Conservation (phyloP, 2,329 filamentous ascomycete species). For the Pseudogymnoascus sp. region DNA sequence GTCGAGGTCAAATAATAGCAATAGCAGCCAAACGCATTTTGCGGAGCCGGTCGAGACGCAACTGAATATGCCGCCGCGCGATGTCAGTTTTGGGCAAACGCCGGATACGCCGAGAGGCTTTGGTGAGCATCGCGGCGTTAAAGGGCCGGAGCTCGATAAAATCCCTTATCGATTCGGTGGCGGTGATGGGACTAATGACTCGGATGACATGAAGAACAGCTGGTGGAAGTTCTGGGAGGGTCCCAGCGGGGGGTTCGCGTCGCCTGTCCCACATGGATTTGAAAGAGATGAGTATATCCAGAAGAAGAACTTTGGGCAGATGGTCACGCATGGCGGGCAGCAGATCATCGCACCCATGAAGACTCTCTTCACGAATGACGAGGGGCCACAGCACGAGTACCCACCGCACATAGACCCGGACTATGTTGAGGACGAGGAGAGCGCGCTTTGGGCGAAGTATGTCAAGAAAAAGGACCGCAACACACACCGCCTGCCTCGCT, state of each 20-base stretch:
- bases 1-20: neutral
- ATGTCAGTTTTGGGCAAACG: neutral
- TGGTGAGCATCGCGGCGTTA: neutral
- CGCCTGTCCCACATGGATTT: constrained; percentile 51
- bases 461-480: constrained; percentile 74
- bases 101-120: neutral
- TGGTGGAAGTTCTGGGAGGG: constrained; percentile 62
- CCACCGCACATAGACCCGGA: constrained; percentile 54
- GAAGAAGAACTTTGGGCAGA: constrained; percentile 6
- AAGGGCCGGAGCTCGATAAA: neutral
- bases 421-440: constrained; percentile 52
- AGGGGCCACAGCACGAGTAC: constrained; percentile 40
- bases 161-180: constrained; percentile 1
- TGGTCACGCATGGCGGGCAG: neutral
- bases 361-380: constrained; percentile 12
- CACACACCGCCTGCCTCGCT: constrained; percentile 67
- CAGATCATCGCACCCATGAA: neutral
- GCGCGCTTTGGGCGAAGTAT: constrained; percentile 74
- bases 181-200: neutral
- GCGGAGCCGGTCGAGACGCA: constrained; percentile 28
- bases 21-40: neutral
- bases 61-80: neutral
- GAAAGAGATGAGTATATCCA: constrained; percentile 26
- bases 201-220: constrained; percentile 10
- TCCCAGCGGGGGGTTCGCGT: constrained; percentile 51